Percentiles rank a stretch among this genome's conserved stretches.
Conservation (phyloP, 2,329 filamentous ascomycete species). For the Albifimbria verrucaria region DNA sequence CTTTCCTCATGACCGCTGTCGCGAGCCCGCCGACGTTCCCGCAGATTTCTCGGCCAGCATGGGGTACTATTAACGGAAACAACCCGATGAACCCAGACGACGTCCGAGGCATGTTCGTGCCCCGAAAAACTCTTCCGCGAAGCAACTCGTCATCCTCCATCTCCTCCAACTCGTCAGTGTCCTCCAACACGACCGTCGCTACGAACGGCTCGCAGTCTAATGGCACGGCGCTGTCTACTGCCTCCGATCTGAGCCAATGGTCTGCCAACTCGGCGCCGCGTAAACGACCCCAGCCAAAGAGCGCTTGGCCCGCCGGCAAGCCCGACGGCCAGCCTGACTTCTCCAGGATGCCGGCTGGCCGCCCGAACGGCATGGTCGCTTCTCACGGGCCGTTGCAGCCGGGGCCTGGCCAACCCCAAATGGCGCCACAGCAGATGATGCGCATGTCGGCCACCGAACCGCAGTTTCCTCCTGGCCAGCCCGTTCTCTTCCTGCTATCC, state of each 20-base stretch:
- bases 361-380: conserved; percentile 38
- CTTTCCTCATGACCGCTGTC: conserved; percentile 63
- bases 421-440: conserved; percentile 46
- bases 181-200: conserved; percentile 62
- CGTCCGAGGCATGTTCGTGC: conserved; percentile 82
- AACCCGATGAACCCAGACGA: conserved; percentile 80
- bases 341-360: conserved; percentile 39
- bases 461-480: conserved; percentile 60
- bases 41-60: conserved; percentile 63
- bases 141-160: conserved; percentile 90
- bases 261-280: conserved; percentile 42
- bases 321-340: conserved; percentile 46
- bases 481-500: conserved; percentile 80
- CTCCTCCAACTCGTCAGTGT: conserved; percentile 72
- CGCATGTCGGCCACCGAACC: conserved; percentile 61
- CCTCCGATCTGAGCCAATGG: conserved; percentile 50
- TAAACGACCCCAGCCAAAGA: conserved; percentile 50
- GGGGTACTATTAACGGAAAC: conserved; percentile 56
- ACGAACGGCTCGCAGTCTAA: conserved; percentile 60
- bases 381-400: conserved; percentile 29
- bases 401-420: conserved; percentile 27
- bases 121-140: conserved; percentile 81
- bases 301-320: conserved; percentile 47
- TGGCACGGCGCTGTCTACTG: conserved; percentile 48
- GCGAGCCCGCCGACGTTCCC: conserved; percentile 62